Conservation (phyloP, 2,329 filamentous ascomycete genomes). For the Macrophomina tecta region DNA sequence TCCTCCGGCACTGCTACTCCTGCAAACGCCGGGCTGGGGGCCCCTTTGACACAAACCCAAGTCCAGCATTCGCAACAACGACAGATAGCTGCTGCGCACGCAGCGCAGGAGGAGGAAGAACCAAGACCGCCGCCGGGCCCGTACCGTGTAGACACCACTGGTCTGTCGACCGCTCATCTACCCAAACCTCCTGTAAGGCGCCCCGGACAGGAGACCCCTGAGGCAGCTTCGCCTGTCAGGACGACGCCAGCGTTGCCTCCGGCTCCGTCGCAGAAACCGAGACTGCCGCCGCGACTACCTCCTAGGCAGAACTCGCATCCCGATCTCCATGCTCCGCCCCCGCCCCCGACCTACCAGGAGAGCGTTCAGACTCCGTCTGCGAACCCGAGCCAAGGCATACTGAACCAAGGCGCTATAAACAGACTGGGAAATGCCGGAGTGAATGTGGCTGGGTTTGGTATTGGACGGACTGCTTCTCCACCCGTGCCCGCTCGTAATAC, state of each 20-base stretch:
- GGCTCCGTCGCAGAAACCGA: conserved; percentile 12
- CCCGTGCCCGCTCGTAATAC: conserved; percentile 40
- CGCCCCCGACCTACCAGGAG: conserved; percentile 58
- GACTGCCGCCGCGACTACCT: conserved; percentile 71
- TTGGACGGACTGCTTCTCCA: conserved; percentile 58
- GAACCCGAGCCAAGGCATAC: conserved; percentile 43
- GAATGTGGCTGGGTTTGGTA: conserved; percentile 78
- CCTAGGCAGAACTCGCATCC: conserved; percentile 66
- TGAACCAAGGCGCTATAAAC: conserved; percentile 66
- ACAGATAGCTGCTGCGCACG: conserved; percentile 43
- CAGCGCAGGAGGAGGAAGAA: conserved; percentile 41
- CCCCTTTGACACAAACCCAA: conserved; percentile 49
- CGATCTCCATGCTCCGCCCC: conserved; percentile 51
- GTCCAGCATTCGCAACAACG: conserved; percentile 43
- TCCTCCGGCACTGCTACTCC: conserved; percentile 6
- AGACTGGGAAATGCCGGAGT: conserved; percentile 77
- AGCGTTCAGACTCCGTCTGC: conserved; percentile 38
- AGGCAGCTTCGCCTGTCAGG: conserved; percentile 40
- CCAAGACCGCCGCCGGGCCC: conserved; percentile 61
- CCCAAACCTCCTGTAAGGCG: conserved; percentile 72
- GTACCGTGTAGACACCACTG: conserved; percentile 73
- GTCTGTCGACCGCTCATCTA: conserved; percentile 70
- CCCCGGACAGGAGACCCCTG: conserved; percentile 34
- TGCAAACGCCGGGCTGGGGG: conserved; percentile 39
- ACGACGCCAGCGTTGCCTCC: conserved; percentile 57